phyloP scores from a whole-genome alignment of 2,329 filamentous ascomycete species.

The Nakataea oryzae region DNA sequence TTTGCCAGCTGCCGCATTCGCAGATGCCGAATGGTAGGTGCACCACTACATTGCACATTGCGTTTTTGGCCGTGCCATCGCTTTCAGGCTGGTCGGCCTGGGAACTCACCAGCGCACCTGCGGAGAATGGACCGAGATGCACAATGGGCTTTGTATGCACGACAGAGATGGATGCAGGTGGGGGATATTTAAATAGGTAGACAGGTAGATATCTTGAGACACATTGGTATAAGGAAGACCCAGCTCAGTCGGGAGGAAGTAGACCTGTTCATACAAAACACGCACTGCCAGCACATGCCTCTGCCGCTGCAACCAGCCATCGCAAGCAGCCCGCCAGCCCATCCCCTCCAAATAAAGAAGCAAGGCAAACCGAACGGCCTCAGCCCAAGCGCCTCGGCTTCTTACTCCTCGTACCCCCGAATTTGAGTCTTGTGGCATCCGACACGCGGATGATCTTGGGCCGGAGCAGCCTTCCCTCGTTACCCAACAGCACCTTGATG shows the following conservation, averaged over 20 bases:
- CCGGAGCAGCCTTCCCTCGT: constrained; percentile 68
- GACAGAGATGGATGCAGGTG: background rate
- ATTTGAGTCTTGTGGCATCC: constrained; percentile 85
- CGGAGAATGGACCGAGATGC: background rate
- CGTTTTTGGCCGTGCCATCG: no score
- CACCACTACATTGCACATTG: no score
- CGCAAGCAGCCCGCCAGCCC: background rate
- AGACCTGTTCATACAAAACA: background rate
- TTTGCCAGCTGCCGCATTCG: background rate
- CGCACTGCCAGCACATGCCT: no score
- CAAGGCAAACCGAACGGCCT: background rate
- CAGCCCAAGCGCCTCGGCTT: constrained; percentile 72
- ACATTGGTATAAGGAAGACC: background rate
- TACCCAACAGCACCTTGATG: constrained; percentile 78
- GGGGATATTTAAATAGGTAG: background rate
- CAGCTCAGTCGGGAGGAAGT: background rate
- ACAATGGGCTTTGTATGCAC: no score
- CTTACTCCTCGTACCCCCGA: constrained; percentile 83
- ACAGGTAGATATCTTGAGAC: no score
- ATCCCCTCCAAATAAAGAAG: background rate
- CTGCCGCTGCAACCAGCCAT: background rate
- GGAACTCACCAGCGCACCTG: background rate
- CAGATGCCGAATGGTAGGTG: no score
- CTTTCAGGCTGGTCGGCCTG: no score
- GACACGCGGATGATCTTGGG: constrained; percentile 68